Base-by-base conservation (phyloP, 306 rosid species). In the Dalbergia oliveri region DNA sequence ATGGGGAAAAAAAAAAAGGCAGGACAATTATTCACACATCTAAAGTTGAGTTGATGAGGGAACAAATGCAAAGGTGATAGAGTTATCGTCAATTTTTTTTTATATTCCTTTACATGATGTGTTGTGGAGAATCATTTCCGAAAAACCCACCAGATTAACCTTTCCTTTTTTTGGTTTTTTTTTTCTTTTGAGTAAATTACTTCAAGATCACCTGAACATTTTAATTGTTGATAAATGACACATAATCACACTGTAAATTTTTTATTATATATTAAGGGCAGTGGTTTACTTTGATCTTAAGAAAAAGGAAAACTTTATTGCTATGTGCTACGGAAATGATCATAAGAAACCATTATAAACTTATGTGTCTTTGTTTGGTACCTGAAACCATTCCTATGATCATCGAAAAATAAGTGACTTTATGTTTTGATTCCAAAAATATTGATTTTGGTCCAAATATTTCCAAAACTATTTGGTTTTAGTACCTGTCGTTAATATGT, bases 51-150 rank as follows among this genome's bases (percentile, higher is more conserved):
- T 14, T 53, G 80, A 57, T n/a, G n/a, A 57, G 62, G 37, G 80
- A 74, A 81, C 67, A 64, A 34, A 67, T 81, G 70, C 70, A 61
- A 66, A 44, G 54, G 51, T 4, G 44, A 81, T 12, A 63, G 19
- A 16, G 34, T 2, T 26, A 26, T 41, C 34, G n/a, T 39, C 26
- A 18, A 39, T 16, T 41, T 39, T 12, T n/a, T 31, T 3, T 16
- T 10, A 72, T 64, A 63, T 72, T 80, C 73, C 7, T 64, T 26
- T 33, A 4, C 61, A 11, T 6, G n/a, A 1, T 10, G 51, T n/a
- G 15, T 11, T 9, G 8, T 15, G 39, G 57, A 50, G 16, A 15
- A 50, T 50, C 15, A 14, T 50, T 50, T 15, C 18, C 5, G 54
- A 50, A 1, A n/a, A 37, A 8, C 2, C 44, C 19, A 16, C 43